Evolutionary conservation across 192 early-diverging fungal species (phyloP), one percentile per base, ranked within the genome.

Genomic region (Backusella macrospora): DNA sequence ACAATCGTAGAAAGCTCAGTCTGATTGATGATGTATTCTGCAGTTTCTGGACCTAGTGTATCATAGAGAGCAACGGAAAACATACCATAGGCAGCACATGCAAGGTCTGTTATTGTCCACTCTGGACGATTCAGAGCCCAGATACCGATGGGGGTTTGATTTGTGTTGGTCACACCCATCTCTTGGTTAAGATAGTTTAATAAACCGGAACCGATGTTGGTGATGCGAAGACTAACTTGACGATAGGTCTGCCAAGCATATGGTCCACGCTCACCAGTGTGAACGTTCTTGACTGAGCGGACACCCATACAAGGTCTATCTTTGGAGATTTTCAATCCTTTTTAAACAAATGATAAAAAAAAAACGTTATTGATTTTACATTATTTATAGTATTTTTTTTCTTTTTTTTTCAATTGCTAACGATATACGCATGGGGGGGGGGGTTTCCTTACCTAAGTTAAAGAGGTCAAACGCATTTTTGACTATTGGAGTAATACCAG

Each of bases 21-120:
- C 70, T 96, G 93, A 79, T 93, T 95, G 65, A 96, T 75, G 63
- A 96, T 91, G 78, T 92, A 96, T 84, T 93, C 88, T 70, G 96
- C 80, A 15, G 92, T 86, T 65, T 93, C 91, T 0, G 88, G 83
- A 52, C 94, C 97, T 43, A 98, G 86, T 21, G 95, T 96, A 76
- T 98, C 96, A 84, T 96, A 96, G 14, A 98, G 82, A 4, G 96
- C 89, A 14, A 96, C 94, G 9, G 87, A 82, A 63, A 88, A 81
- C 64, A n/a, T n/a, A n/a, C n/a, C 86, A 70, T 91, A 89, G 45
- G 85, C 84, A 7, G 84, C 76, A 18, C 88, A 84, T 0, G 82
- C 92, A 44, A 87, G 84, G 62, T 92, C 89, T 14, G 86, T 71
- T 45, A 95, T 84, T 8, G 86, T 82, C 90, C 92, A 95, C 69